phyloP scores from a whole-genome alignment of 148 eudicot species.

The Persicaria maculosa region DNA sequence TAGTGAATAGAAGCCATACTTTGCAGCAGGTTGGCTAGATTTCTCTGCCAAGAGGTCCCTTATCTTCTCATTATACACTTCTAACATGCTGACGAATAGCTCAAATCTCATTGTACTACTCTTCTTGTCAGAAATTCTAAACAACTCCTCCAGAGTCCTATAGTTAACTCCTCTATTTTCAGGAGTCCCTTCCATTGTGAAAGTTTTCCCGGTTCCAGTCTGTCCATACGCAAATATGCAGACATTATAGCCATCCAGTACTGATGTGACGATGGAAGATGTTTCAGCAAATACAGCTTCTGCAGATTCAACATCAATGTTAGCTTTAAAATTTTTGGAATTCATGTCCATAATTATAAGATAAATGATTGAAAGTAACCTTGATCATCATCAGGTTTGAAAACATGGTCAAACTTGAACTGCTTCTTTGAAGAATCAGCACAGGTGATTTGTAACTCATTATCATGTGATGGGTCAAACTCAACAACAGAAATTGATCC shows the following conservation, averaged over 20 bases:
- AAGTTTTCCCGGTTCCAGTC: conserved; percentile 97
- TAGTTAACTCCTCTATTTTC: conserved; percentile 94
- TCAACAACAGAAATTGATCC: conserved; percentile 59
- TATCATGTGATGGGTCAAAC: conserved; percentile 64
- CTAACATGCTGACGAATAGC: conserved; percentile 90
- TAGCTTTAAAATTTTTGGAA: background rate
- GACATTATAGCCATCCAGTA: conserved; percentile 52
- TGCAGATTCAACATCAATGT: conserved; percentile 29
- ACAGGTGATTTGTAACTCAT: conserved; percentile 53
- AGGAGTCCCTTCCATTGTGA: conserved; percentile 93
- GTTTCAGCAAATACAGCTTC: conserved; percentile 72
- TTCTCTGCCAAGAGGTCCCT: conserved; percentile 76
- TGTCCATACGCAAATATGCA: conserved; percentile 99
- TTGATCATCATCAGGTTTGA: conserved; percentile 70
- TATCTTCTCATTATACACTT: conserved; percentile 95
- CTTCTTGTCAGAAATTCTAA: conserved; percentile 52
- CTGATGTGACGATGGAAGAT: conserved; percentile 69
- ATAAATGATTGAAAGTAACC: conserved; percentile 30
- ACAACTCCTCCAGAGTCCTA: conserved; percentile 74
- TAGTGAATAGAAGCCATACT: conserved; percentile 35
- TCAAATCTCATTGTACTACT: conserved; percentile 63
- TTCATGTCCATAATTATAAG: background rate
- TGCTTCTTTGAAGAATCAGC: conserved; percentile 84
- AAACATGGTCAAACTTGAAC: conserved; percentile 92
- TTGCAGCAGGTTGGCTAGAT: conserved; percentile 54